Conservation (phyloP, 2,329 filamentous ascomycete species). For the Pseudogymnoascus sp. region DNA sequence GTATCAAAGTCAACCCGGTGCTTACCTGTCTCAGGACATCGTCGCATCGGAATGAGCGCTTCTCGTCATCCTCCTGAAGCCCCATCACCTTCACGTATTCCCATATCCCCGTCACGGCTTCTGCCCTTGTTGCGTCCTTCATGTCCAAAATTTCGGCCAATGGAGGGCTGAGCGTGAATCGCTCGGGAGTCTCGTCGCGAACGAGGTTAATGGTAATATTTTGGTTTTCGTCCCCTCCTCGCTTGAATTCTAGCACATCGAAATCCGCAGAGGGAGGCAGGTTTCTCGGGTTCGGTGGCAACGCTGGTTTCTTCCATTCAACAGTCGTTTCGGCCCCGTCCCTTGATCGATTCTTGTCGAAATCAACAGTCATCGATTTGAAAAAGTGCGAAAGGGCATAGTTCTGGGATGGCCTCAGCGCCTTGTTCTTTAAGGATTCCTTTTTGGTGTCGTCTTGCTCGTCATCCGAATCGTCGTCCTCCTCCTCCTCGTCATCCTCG, state of each 20-base stretch:
- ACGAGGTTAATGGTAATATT: constrained; percentile 85
- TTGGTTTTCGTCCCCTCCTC: constrained; percentile 83
- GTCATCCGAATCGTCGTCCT: constrained; percentile 42
- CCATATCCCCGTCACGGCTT: constrained; percentile 87
- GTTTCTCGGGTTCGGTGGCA: constrained; percentile 37
- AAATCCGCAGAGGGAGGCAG: constrained; percentile 65
- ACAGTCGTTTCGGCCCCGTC: constrained; percentile 52
- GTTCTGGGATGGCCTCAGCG: constrained; percentile 38
- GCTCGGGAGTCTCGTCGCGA: constrained; percentile 77
- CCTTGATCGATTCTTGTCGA: constrained; percentile 55
- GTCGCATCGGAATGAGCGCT: constrained; percentile 86
- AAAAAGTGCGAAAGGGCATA: constrained; percentile 72
- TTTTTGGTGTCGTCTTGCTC: constrained; percentile 43
- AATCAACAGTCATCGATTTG: constrained; percentile 68
- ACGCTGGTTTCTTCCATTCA: constrained; percentile 79
- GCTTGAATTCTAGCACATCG: constrained; percentile 84
- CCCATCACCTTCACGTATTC: constrained; percentile 84
- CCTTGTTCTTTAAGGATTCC: constrained; percentile 32
- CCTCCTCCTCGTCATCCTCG: constrained; percentile 45
- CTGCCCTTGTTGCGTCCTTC: constrained; percentile 76
- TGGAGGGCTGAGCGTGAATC: constrained; percentile 70
- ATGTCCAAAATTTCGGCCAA: constrained; percentile 81
- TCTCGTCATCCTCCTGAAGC: constrained; percentile 90
- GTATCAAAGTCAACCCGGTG: constrained; percentile 13
- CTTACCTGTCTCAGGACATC: constrained; percentile 69